Evolutionary conservation across 2,329 filamentous ascomycete genomes (phyloP).

Genomic region (Torrubiellomyces zombiae): DNA sequence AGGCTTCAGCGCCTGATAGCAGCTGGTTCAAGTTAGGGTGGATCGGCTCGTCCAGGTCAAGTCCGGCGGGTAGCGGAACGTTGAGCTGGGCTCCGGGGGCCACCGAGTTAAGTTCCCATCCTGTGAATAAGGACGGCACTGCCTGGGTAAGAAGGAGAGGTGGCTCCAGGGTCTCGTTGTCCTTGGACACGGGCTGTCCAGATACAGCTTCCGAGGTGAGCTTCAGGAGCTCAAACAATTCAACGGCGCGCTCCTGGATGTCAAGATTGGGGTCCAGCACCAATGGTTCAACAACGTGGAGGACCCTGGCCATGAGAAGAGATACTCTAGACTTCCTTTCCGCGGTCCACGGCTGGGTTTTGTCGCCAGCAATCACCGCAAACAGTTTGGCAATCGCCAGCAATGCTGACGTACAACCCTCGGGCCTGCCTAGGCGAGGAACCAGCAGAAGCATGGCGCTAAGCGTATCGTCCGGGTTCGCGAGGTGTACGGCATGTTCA

Average conservation of each 20-base stretch:
- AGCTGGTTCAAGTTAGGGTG: slow-evolving; percentile 56
- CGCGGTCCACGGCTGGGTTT: slow-evolving; percentile 50
- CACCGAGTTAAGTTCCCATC: slow-evolving; percentile 84
- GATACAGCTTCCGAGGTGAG: slow-evolving; percentile 68
- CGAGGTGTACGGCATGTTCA: slow-evolving; percentile 64
- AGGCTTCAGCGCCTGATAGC: slow-evolving; percentile 39
- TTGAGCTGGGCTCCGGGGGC: slow-evolving; percentile 68
- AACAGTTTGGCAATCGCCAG: slow-evolving; percentile 83
- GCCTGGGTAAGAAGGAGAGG: slow-evolving; percentile 80
- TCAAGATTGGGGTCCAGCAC: slow-evolving; percentile 74
- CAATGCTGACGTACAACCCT: slow-evolving; percentile 60
- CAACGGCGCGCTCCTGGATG: slow-evolving; percentile 86
- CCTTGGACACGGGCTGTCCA: slow-evolving; percentile 42
- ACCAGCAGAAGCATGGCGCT: slow-evolving; percentile 55
- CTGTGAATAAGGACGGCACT: slow-evolving; percentile 72
- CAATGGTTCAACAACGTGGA: slow-evolving; percentile 66
- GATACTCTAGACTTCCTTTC: slow-evolving; percentile 59
- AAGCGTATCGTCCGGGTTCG: slow-evolving; percentile 54
- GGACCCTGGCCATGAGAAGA: slow-evolving; percentile 64
- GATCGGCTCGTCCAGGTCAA: slow-evolving; percentile 71
- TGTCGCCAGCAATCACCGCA: slow-evolving; percentile 49
- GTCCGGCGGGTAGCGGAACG: slow-evolving; percentile 58
- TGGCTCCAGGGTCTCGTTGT: slow-evolving; percentile 42
- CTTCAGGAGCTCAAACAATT: slow-evolving; percentile 79
- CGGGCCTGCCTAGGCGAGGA: slow-evolving; percentile 38